Evolutionary conservation across 139 green algal genomes (phyloP).

Genomic region (Auxenochlorella pyrenoidosa): DNA sequence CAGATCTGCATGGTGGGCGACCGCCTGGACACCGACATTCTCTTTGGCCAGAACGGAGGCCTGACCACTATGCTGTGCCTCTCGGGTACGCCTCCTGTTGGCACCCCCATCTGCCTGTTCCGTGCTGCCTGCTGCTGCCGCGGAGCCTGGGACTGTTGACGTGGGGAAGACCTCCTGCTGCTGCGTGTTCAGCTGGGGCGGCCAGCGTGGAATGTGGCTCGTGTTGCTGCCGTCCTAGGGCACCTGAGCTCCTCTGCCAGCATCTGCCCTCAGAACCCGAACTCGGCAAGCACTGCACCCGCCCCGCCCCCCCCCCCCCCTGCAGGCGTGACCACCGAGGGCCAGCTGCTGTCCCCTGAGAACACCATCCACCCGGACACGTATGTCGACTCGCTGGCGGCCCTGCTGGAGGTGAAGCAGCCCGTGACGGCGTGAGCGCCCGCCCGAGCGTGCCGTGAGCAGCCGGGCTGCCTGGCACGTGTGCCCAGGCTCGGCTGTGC

Average conservation of each 20-base stretch:
- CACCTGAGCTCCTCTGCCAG: neutral
- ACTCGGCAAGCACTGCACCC: too few relatives aligned
- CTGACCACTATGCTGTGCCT: slow-evolving; percentile 90
- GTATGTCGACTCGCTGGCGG: slow-evolving; percentile 88
- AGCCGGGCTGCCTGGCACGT: too few relatives aligned
- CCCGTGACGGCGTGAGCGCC: slow-evolving; percentile 8
- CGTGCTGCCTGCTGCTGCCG: too few relatives aligned
- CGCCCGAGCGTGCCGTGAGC: neutral
- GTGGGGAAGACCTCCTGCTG: too few relatives aligned
- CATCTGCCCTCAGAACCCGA: neutral
- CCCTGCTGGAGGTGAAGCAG: slow-evolving; percentile 48
- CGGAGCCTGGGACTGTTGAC: too few relatives aligned
- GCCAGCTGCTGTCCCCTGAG: slow-evolving; percentile 78
- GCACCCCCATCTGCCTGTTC: too few relatives aligned
- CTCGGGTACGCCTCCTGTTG: slow-evolving; percentile 55
- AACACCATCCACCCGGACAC: slow-evolving; percentile 93
- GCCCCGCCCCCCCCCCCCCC: too few relatives aligned
- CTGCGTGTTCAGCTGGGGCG: neutral
- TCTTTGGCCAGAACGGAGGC: slow-evolving; percentile 97
- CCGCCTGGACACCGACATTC: slow-evolving; percentile 98
- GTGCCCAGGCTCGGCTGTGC: too few relatives aligned
- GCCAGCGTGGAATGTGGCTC: too few relatives aligned
- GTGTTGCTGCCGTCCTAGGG: neutral
- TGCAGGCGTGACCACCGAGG: slow-evolving; percentile 92
- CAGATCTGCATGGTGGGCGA: slow-evolving; percentile 99